Evolutionary conservation across 2,329 filamentous ascomycete genomes (phyloP).

Genomic region (Sordariomycetes sp.): DNA sequence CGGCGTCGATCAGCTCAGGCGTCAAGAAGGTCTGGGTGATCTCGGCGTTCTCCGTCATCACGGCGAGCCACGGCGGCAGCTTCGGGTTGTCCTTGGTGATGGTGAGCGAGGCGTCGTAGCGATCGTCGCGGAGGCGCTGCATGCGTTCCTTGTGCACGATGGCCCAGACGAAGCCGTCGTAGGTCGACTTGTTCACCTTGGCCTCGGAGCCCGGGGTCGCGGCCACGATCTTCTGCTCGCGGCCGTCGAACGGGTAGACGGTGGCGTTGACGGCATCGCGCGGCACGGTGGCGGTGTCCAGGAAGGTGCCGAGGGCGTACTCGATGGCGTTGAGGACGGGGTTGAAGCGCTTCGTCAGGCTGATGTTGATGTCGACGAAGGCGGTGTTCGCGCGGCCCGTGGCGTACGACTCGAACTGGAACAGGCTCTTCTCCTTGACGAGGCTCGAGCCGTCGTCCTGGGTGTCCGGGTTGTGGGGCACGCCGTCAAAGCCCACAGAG

Average conservation of each 20-base stretch:
- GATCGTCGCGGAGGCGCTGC: conserved; percentile 80
- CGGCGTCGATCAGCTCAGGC: conserved; percentile 71
- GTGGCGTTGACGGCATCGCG: conserved; percentile 66
- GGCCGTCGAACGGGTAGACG: conserved; percentile 84
- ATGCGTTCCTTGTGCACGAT: conserved; percentile 92
- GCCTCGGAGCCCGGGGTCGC: conserved; percentile 48
- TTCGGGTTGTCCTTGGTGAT: conserved; percentile 87
- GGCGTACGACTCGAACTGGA: conserved; percentile 79
- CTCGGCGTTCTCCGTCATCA: conserved; percentile 96
- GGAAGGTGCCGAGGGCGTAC: conserved; percentile 59
- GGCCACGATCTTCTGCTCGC: conserved; percentile 70
- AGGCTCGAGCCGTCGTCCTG: conserved; percentile 30
- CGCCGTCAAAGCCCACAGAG: conserved; percentile 66
- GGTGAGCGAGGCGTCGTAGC: conserved; percentile 90
- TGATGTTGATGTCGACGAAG: conserved; percentile 77
- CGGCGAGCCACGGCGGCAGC: conserved; percentile 78
- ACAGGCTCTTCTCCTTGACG: conserved; percentile 77
- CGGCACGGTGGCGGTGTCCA: conserved; percentile 63
- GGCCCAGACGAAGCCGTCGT: conserved; percentile 89
- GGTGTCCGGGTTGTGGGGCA: conserved; percentile 32
- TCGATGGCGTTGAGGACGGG: conserved; percentile 56
- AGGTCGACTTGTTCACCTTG: conserved; percentile 53
- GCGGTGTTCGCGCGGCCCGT: conserved; percentile 89
- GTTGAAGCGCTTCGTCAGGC: conserved; percentile 79
- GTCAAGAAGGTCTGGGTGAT: conserved; percentile 82